Evolutionary conservation across 2,329 filamentous ascomycete species (phyloP).

Genomic region (Aspergillus hiratsukae): DNA sequence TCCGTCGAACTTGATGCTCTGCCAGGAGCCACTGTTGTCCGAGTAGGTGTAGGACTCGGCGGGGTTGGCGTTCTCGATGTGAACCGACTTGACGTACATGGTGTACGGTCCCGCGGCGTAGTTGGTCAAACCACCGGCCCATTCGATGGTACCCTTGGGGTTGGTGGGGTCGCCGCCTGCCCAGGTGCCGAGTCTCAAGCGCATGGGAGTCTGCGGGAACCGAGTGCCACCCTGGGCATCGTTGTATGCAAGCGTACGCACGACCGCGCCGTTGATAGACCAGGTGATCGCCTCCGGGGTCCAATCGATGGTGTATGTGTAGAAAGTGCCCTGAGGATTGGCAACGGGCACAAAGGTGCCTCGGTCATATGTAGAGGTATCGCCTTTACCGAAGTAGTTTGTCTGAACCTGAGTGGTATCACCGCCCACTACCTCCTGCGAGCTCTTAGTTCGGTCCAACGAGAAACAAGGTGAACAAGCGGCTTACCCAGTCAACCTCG

Average conservation of each 20-base stretch:
- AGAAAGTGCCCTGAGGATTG: conserved; percentile 50
- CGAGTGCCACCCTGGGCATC: conserved; percentile 56
- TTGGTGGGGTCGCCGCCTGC: conserved; percentile 54
- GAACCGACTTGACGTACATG: conserved; percentile 66
- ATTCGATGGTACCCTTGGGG: conserved; percentile 53
- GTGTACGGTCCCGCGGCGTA: conserved; percentile 63
- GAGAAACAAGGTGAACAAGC: conserved; percentile 27
- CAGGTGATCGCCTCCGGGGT: conserved; percentile 60
- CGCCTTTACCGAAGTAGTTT: conserved; percentile 96
- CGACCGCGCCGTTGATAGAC: conserved; percentile 57
- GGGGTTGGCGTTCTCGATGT: conserved; percentile 54
- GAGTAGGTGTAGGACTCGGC: conserved; percentile 61
- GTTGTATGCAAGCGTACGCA: conserved; percentile 58
- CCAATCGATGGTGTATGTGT: conserved; percentile 59
- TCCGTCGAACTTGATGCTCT: conserved; percentile 54
- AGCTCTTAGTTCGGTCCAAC: not conserved
- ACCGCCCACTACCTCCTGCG: conserved; percentile 35
- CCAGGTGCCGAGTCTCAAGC: conserved; percentile 67
- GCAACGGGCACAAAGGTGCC: conserved; percentile 68
- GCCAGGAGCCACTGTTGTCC: conserved; percentile 57
- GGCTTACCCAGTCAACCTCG: conserved; percentile 95
- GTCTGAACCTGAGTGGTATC: conserved; percentile 55
- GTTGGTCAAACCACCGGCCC: conserved; percentile 67
- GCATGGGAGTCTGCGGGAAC: conserved; percentile 71
- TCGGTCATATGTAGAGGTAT: conserved; percentile 73